Conservation (phyloP, 2,329 filamentous ascomycete species). For the Curvularia lunata region DNA sequence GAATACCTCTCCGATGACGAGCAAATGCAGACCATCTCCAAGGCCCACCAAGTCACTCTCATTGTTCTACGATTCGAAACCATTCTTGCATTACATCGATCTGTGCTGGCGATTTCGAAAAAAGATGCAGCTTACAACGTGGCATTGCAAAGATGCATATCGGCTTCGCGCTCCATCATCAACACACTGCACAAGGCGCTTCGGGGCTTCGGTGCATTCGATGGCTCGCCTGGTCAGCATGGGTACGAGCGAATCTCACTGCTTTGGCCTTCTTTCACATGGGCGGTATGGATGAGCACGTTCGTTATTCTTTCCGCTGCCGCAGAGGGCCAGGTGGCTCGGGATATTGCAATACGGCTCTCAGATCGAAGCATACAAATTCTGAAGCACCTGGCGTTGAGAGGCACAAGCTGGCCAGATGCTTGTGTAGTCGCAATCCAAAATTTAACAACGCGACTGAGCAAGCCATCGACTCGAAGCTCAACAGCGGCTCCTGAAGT, state of each 20-base stretch:
- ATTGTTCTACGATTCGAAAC: conserved; percentile 35
- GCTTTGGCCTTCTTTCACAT: conserved; percentile 37
- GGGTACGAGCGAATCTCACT: conserved; percentile 32
- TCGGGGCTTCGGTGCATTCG: conserved; percentile 31
- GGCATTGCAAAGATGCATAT: conserved; percentile 33
- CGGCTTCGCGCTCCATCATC: conserved; percentile 33
- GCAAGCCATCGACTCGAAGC: conserved; percentile 14
- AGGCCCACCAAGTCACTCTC: conserved; percentile 31
- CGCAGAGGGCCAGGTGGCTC: conserved; percentile 28
- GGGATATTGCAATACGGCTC: conserved; percentile 25
- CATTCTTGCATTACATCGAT: conserved; percentile 31
- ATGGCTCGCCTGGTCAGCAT: conserved; percentile 29
- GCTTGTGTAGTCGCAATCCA: conserved; percentile 33
- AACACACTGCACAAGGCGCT: conserved; percentile 33
- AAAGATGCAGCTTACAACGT: conserved; percentile 30
- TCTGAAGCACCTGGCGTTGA: conserved; percentile 28
- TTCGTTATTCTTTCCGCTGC: conserved; percentile 33
- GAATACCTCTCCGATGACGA: conserved; percentile 30
- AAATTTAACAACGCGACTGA: conserved; percentile 26
- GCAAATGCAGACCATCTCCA: conserved; percentile 21
- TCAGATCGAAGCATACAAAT: conserved; percentile 28
- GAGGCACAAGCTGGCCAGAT: conserved; percentile 37
- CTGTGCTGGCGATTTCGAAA: conserved; percentile 30
- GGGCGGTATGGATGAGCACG: conserved; percentile 37
- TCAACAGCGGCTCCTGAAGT: conserved; percentile 11